These are phyloP conservation scores for Vishniacozyma victoriae DNA, from an alignment of 768 basidiomycete species.

Conservation along the genomic window DNA sequence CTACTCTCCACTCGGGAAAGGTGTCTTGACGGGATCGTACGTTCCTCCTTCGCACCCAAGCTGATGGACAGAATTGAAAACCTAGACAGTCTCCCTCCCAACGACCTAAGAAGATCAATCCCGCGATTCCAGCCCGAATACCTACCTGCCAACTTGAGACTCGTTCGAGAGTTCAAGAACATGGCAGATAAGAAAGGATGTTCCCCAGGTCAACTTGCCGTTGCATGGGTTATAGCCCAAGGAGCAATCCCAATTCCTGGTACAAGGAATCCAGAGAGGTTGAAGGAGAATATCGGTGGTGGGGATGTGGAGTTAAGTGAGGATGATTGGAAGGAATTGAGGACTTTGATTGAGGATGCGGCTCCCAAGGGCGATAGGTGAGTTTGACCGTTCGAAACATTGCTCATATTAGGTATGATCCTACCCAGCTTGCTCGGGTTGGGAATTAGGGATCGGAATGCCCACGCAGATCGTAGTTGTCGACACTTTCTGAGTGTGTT, in stretches of 20 bases:
- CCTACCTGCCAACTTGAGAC: conserved; percentile 45
- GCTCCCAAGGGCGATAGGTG: conserved; percentile 15
- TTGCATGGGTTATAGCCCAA: conserved; percentile 47
- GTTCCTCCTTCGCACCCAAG: not conserved
- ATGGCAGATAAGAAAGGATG: conserved; percentile 45
- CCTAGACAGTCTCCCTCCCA: conserved; percentile 29
- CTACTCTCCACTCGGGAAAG: conserved; percentile 50
- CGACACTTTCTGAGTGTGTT: too few relatives aligned
- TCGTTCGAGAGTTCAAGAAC: conserved; percentile 45
- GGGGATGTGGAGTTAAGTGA: conserved; percentile 27
- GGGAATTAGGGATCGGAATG: too few relatives aligned
- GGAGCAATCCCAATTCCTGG: conserved; percentile 45
- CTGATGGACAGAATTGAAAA: conserved; percentile 6
- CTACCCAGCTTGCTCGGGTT: too few relatives aligned
- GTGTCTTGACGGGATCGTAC: conserved; percentile 45
- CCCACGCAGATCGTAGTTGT: too few relatives aligned
- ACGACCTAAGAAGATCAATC: conserved; percentile 36
- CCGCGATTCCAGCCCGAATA: conserved; percentile 47
- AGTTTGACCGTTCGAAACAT: too few relatives aligned
- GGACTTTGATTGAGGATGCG: conserved; percentile 39
- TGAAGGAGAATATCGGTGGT: conserved; percentile 42
- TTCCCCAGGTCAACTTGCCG: conserved; percentile 46
- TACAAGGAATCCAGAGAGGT: conserved; percentile 22
- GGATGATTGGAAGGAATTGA: conserved; percentile 38
- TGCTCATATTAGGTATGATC: not conserved